Evolutionary conservation across 208 protist species (phyloP).

Genomic region (Naegleria fowleri): DNA sequence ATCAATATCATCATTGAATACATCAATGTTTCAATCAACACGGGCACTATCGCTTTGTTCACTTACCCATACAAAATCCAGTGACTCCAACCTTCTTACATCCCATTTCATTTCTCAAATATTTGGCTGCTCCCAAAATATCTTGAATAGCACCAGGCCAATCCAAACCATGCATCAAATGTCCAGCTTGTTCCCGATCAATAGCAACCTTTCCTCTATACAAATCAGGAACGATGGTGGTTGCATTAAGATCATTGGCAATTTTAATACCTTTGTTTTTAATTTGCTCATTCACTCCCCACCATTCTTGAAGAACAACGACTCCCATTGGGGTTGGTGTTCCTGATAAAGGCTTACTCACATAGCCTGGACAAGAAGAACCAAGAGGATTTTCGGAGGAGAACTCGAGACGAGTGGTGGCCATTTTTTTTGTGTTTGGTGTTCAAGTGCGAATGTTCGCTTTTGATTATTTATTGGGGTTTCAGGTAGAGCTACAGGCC

Average conservation of each 20-base stretch:
- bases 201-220: slow-evolving; percentile 28
- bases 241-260: background rate
- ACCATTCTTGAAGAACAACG: slow-evolving; percentile 22
- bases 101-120: background rate
- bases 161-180: slow-evolving; percentile 1
- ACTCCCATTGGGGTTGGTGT: background rate
- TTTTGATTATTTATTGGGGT: too few species aligned
- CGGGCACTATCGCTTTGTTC: too few species aligned
- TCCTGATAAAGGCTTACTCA: background rate
- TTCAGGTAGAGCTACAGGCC: too few species aligned
- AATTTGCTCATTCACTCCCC: slow-evolving; percentile 3
- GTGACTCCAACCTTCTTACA: slow-evolving; percentile 13
- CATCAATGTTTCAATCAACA: background rate
- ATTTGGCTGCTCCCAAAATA: background rate
- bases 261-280: background rate
- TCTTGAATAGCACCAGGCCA: background rate
- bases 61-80: slow-evolving; percentile 26
- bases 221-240: slow-evolving; percentile 8
- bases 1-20: too few species aligned
- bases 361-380: background rate
- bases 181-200: slow-evolving; percentile 13
- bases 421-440: background rate
- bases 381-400: background rate
- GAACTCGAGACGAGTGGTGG: background rate
- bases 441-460: too few species aligned